Percentiles rank a stretch among this genome's conserved stretches.
These are phyloP conservation scores for Metschnikowia drakensbergensis DNA, from an alignment of 805 yeast species.

Conservation along the genomic window DNA sequence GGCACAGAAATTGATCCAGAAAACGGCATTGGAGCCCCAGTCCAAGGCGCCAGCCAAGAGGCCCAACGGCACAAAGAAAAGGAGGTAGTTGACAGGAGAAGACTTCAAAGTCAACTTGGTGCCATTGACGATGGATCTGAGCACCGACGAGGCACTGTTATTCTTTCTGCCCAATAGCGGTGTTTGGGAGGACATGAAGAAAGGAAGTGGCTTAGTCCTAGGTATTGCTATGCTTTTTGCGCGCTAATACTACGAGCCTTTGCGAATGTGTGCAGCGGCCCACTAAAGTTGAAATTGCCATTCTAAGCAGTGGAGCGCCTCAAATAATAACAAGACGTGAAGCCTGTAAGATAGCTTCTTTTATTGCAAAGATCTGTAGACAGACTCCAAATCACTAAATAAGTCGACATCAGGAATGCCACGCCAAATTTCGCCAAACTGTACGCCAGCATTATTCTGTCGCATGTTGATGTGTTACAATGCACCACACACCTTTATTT, in stretches of 20 bases:
- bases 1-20: conserved; percentile 78
- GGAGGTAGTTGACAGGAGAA: conserved; percentile 70
- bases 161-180: conserved; percentile 15
- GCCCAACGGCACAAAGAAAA: conserved; percentile 88
- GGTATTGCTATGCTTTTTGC: neutral
- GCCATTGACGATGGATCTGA: conserved; percentile 6
- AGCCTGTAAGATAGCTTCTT: too few relatives aligned
- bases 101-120: conserved; percentile 38
- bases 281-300: neutral
- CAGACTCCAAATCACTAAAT: too few relatives aligned
- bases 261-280: neutral
- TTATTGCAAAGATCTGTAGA: too few relatives aligned
- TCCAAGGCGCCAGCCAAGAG: conserved; percentile 61
- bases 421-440: too few relatives aligned
- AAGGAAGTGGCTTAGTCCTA: conserved; percentile 1
- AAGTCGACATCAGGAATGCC: too few relatives aligned
- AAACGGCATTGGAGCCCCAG: conserved; percentile 53
- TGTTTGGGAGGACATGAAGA: conserved; percentile 13
- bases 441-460: too few relatives aligned
- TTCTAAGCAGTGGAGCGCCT: neutral
- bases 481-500: neutral
- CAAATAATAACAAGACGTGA: too few relatives aligned
- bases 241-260: neutral
- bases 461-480: too few relatives aligned
- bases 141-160: conserved; percentile 4